Conservation (phyloP, 2,329 filamentous ascomycete species). For the Berkeleyomyces basicola region DNA sequence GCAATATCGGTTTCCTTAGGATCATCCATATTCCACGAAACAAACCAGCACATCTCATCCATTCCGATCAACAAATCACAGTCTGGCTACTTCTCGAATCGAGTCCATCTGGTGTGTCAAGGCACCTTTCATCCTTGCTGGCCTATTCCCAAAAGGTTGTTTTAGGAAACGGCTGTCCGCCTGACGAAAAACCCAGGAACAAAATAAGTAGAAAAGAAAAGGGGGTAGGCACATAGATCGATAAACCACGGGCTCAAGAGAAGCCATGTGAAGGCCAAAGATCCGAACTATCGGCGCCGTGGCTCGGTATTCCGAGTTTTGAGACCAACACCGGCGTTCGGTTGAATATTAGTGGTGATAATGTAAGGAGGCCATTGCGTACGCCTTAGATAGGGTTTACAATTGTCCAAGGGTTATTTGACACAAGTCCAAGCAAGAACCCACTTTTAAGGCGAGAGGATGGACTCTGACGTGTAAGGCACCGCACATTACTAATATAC, state of each 20-base stretch:
- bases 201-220: background rate
- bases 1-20: background rate
- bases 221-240: background rate
- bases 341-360: too few species aligned
- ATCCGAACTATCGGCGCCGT: too few species aligned
- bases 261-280: too few species aligned
- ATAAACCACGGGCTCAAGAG: background rate
- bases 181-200: background rate
- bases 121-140: background rate
- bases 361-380: too few species aligned
- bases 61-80: background rate
- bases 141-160: conserved; percentile 5
- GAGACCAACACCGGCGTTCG: too few species aligned
- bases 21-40: background rate
- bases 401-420: too few species aligned
- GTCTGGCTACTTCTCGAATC: background rate
- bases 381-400: too few species aligned
- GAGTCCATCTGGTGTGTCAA: background rate
- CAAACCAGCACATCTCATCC: background rate
- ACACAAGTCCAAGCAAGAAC: too few species aligned
- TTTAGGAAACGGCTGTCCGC: conserved; percentile 9
- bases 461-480: too few species aligned
- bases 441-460: too few species aligned
- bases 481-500: too few species aligned
- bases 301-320: too few species aligned